Percentiles rank a stretch among this genome's conserved stretches.
phyloP scores from a whole-genome alignment of 2,329 filamentous ascomycete genomes.

The Colletotrichum filicis region DNA sequence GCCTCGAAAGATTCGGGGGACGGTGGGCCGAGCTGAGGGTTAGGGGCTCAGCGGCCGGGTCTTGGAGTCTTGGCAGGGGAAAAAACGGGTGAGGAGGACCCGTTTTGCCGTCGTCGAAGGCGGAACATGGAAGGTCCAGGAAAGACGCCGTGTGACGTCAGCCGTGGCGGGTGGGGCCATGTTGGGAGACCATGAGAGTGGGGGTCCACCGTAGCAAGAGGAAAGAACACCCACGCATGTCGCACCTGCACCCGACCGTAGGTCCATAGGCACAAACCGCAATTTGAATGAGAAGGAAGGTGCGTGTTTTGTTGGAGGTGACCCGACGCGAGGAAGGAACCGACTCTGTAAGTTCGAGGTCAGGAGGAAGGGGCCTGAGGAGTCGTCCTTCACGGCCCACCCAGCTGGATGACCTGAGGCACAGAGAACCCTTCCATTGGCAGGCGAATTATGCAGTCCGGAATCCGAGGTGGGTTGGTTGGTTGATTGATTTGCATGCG shows the following conservation, averaged over 20 bases:
- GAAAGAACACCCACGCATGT: not conserved
- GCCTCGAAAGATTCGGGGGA: constrained; percentile 17
- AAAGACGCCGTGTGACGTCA: constrained; percentile 22
- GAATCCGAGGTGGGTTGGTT: not conserved
- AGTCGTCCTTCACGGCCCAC: not conserved
- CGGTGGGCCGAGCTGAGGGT: constrained; percentile 26
- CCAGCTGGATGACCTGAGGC: not conserved
- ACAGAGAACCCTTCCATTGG: no score
- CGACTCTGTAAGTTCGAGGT: not conserved
- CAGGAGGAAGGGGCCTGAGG: not conserved
- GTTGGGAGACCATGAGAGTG: not conserved
- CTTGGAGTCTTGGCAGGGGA: constrained; percentile 30
- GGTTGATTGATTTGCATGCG: not conserved
- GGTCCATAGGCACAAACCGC: not conserved
- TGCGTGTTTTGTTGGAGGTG: not conserved
- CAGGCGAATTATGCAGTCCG: not conserved
- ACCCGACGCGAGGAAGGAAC: not conserved
- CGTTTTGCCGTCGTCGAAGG: constrained; percentile 22
- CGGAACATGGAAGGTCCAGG: constrained; percentile 8
- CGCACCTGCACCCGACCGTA: not conserved
- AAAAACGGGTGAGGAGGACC: constrained; percentile 19
- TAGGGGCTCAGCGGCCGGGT: constrained; percentile 28
- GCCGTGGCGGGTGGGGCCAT: not conserved
- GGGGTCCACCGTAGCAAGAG: constrained; percentile 7
- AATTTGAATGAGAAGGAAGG: not conserved